These are phyloP conservation scores for Euphorbia lathyris DNA, from an alignment of 345 rosid genomes.

Conservation along the genomic window DNA sequence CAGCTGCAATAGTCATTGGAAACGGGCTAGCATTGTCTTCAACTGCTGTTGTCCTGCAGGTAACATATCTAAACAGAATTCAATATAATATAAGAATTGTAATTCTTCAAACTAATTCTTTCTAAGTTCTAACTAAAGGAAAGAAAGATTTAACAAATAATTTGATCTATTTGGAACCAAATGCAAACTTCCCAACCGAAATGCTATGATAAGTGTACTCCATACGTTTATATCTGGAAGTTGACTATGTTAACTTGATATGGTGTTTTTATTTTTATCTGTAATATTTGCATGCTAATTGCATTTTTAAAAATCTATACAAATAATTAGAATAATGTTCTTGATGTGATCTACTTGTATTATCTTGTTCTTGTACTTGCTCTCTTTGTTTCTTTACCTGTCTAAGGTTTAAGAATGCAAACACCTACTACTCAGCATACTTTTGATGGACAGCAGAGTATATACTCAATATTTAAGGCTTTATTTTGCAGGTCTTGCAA, in stretches of 20 bases:
- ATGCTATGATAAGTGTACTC: conserved; percentile 11
- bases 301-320: neutral
- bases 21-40: conserved; percentile 97
- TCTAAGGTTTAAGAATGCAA: conserved; percentile 11
- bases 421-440: neutral
- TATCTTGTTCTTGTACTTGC: neutral
- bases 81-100: conserved; percentile 11
- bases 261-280: neutral
- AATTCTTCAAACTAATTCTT: neutral
- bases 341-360: conserved; percentile 4
- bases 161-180: neutral
- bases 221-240: neutral
- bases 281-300: neutral
- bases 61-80: conserved; percentile 23
- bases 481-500: conserved; percentile 76
- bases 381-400: neutral
- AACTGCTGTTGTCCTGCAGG: conserved; percentile 98
- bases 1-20: conserved; percentile 95
- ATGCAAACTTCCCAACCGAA: conserved; percentile 19
- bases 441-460: conserved; percentile 9
- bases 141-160: neutral
- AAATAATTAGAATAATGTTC: neutral
- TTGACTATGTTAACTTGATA: no score
- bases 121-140: conserved; percentile 1
- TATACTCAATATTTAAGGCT: conserved; percentile 15